These are phyloP conservation scores for Aureobasidium uvarum DNA, from an alignment of 2,329 filamentous ascomycete genomes.

Conservation along the genomic window DNA sequence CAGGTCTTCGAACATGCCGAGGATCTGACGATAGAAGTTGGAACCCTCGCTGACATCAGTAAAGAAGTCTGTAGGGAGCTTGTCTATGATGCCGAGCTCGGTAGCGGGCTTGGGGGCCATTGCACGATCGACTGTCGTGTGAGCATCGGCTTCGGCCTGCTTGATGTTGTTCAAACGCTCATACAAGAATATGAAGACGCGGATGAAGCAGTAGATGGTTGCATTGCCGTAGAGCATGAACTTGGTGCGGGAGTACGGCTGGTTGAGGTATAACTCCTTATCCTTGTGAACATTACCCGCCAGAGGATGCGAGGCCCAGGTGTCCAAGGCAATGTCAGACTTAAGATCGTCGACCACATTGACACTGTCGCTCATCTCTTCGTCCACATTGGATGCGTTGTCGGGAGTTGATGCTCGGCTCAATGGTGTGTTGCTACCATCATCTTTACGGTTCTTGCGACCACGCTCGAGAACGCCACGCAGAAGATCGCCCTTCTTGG, in stretches of 20 bases:
- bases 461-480: slow-evolving; percentile 79
- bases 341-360: slow-evolving; percentile 31
- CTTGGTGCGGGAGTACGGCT: slow-evolving; percentile 73
- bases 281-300: slow-evolving; percentile 58
- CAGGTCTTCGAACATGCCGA: slow-evolving; percentile 82
- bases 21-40: slow-evolving; percentile 80
- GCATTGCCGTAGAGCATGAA: slow-evolving; percentile 92
- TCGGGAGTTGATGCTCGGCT: slow-evolving; percentile 91
- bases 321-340: slow-evolving; percentile 54
- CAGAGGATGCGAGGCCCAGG: slow-evolving; percentile 61
- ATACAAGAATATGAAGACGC: slow-evolving; percentile 88
- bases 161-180: slow-evolving; percentile 81
- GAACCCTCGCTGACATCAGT: slow-evolving; percentile 60
- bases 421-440: slow-evolving; percentile 71
- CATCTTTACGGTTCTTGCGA: slow-evolving; percentile 67
- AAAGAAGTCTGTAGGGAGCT: slow-evolving; percentile 73
- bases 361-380: slow-evolving; percentile 60
- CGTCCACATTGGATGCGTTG: slow-evolving; percentile 70
- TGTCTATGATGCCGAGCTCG: slow-evolving; percentile 79
- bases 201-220: slow-evolving; percentile 91
- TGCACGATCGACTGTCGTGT: slow-evolving; percentile 69
- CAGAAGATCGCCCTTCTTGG: slow-evolving; percentile 74
- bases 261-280: slow-evolving; percentile 69
- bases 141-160: slow-evolving; percentile 69
- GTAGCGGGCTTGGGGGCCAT: slow-evolving; percentile 76